A percentile compares a stretch with the other conserved stretches of the same genome.
phyloP scores from a whole-genome alignment of 225 moss, liverwort and hornwort species.

The Straminergon stramineum region DNA sequence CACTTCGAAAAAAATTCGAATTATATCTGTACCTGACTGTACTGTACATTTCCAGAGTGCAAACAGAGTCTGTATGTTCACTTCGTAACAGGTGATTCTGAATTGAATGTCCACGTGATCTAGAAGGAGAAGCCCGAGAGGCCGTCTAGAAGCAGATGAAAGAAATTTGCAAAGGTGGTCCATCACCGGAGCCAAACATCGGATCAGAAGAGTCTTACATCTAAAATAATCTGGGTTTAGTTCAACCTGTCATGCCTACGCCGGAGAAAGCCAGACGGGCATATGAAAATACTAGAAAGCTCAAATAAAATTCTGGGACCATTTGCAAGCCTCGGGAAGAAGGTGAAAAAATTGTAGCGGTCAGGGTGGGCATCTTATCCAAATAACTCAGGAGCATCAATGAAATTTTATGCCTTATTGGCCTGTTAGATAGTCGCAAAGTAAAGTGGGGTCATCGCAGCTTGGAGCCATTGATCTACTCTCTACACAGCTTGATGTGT shows the following conservation, averaged over 20 bases:
- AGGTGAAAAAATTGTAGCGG: not conserved
- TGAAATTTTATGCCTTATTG: not conserved
- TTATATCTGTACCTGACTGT: no score
- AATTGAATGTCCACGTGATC: not conserved
- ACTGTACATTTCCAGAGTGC: not conserved
- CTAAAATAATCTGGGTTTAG: not conserved
- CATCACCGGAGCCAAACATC: not conserved
- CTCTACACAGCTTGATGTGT: not conserved
- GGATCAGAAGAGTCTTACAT: not conserved
- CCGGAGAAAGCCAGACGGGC: not conserved
- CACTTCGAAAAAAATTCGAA: no score
- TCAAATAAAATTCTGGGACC: not conserved
- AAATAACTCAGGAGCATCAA: not conserved
- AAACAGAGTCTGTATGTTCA: not conserved
- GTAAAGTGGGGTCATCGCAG: not conserved
- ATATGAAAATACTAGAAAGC: slow-evolving; percentile 14
- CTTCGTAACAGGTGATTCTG: not conserved
- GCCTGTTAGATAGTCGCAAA: not conserved
- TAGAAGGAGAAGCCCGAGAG: not conserved
- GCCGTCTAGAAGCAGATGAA: not conserved
- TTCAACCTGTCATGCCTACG: no score
- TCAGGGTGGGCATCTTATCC: not conserved
- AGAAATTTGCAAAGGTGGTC: not conserved
- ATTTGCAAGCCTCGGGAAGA: not conserved
- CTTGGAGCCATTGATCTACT: not conserved